These are phyloP conservation scores for Agaricus subrufescens DNA, from an alignment of 768 basidiomycete genomes.

Conservation along the genomic window DNA sequence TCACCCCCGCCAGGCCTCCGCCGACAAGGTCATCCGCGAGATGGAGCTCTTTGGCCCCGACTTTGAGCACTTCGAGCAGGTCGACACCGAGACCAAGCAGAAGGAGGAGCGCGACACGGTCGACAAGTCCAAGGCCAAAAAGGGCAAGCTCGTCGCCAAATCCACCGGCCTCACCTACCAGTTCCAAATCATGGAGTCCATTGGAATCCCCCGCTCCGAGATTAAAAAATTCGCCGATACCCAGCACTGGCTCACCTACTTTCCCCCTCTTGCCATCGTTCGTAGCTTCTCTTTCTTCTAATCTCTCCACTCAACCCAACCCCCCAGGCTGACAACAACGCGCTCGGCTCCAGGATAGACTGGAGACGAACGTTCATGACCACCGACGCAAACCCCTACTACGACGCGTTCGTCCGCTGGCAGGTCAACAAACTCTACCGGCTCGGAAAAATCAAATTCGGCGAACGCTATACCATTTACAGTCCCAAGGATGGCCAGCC, in stretches of 20 bases:
- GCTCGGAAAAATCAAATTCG: constrained; percentile 94
- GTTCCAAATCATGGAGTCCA: constrained; percentile 98
- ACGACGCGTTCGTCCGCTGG: constrained; percentile 96
- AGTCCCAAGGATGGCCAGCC: constrained; percentile 98
- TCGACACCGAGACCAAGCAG: constrained; percentile 41
- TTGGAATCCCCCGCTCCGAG: constrained; percentile 81
- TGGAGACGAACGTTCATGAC: constrained; percentile 96
- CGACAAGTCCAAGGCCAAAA: constrained; percentile 80
- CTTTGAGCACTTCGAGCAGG: constrained; percentile 66
- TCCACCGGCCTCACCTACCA: constrained; percentile 93
- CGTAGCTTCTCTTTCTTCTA: constrained; percentile 21
- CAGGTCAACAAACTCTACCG: constrained; percentile 90
- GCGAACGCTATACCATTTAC: constrained; percentile 97
- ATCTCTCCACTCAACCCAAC: not conserved
- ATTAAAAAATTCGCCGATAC: constrained; percentile 98
- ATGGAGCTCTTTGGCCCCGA: constrained; percentile 93
- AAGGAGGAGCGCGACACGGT: constrained; percentile 34
- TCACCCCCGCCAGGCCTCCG: constrained; percentile 60
- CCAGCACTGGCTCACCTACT: constrained; percentile 87
- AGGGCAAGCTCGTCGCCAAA: constrained; percentile 92
- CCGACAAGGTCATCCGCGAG: constrained; percentile 96
- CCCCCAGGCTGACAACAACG: constrained; percentile 59
- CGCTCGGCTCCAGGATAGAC: constrained; percentile 93
- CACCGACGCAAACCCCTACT: constrained; percentile 95
- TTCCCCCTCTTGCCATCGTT: constrained; percentile 92